Conservation (phyloP, 768 basidiomycete species). For the Russula sp. region DNA sequence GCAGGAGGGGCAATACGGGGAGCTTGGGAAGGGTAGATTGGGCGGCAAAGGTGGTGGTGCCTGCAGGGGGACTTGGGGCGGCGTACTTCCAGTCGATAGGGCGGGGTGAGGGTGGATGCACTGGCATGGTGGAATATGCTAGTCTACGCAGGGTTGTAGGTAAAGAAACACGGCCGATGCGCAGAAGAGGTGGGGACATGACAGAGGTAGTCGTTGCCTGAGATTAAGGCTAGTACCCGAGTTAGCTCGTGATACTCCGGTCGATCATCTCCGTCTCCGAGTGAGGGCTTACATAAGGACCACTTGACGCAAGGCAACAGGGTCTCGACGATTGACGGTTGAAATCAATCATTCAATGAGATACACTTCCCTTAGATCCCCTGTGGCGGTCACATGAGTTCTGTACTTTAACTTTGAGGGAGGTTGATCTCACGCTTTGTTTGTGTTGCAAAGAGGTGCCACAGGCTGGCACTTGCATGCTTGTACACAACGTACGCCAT, state of each 20-base stretch:
- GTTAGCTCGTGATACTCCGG: background rate
- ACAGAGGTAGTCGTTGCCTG: background rate
- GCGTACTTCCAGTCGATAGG: constrained; percentile 65
- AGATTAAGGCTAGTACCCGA: too few species aligned
- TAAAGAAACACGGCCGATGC: background rate
- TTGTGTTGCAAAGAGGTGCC: too few species aligned
- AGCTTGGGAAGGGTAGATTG: constrained; percentile 63
- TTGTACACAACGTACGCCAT: too few species aligned
- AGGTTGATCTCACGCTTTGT: too few species aligned
- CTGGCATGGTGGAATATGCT: constrained; percentile 3
- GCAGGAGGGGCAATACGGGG: constrained; percentile 64
- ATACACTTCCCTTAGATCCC: too few species aligned
- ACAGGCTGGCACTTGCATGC: too few species aligned
- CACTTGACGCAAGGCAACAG: too few species aligned
- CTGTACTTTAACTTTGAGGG: too few species aligned
- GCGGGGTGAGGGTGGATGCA: constrained; percentile 28
- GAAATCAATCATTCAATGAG: too few species aligned
- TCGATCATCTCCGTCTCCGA: too few species aligned
- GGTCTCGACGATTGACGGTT: too few species aligned
- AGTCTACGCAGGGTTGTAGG: background rate
- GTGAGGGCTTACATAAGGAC: too few species aligned
- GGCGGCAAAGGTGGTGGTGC: constrained; percentile 56
- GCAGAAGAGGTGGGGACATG: background rate
- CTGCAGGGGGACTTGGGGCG: constrained; percentile 50
- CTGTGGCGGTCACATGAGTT: background rate